Base-by-base conservation (phyloP, 2,329 filamentous ascomycete species). In the Pseudogymnoascus sp. region DNA sequence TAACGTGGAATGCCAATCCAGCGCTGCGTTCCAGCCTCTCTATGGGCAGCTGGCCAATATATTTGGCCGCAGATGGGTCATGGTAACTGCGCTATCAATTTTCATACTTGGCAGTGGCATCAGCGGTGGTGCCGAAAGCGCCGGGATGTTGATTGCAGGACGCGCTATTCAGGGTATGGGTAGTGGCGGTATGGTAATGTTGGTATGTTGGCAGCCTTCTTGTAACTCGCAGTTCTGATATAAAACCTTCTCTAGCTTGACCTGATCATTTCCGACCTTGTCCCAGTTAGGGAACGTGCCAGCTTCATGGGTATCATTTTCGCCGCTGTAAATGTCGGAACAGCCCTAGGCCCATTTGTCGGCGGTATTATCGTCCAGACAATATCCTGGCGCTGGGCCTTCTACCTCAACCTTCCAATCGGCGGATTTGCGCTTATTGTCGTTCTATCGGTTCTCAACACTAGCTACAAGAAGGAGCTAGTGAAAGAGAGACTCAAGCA, bases 71-170 rank as follows among this genome's bases (percentile, higher is more conserved):
- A 75, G 79, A 19, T 76, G 72, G 59, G 70, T 76, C 22, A 72
- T 74, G 12, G 71, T 83, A 0, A 59, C 69, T 6, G 70, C 78
- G 2, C 75, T 83, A 1, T 72, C 71, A 7, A 64, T 83, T 1
- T 84, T 85, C 64, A 75, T 74, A 0, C 66, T 85, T 0, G 84
- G 84, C 0, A 83, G 82, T 63, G 80, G 77, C 0, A 74, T 87
- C 2, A 78, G 74, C 41, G 84, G 82, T 0, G 78, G 77, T 0
- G 79, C 84, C 0, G 74, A 68, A 0, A 78, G 66, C 6, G 74
- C 72, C 1, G 68, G 66, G 0, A 78, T 79, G 68, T 73, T 89
- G 2, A 83, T 88, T 12, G 77, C 75, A 2, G 78, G 75, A 4
- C 77, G 84, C 0, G 77, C 77, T 0, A 71, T 86, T 1, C 82